phyloP scores from a whole-genome alignment of 805 yeast genomes.

The Kockiozyma suomiensis region DNA sequence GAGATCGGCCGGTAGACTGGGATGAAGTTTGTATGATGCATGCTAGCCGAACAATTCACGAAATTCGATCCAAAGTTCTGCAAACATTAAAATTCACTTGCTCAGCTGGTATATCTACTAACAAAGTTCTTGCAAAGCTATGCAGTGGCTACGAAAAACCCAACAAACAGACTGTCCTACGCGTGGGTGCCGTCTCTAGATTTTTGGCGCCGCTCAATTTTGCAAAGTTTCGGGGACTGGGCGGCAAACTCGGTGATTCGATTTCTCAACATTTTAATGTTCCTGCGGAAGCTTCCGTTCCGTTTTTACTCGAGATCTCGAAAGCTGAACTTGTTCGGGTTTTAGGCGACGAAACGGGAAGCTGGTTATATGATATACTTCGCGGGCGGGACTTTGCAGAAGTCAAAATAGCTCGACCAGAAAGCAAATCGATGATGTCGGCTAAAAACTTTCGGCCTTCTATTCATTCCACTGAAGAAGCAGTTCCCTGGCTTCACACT shows the following conservation, averaged over 20 bases:
- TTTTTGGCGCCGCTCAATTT: conserved; percentile 67
- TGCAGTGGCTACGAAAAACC: conserved; percentile 89
- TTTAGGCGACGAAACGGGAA: conserved; percentile 55
- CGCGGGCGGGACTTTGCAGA: conserved; percentile 64
- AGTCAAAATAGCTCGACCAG: conserved; percentile 55
- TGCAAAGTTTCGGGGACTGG: conserved; percentile 83
- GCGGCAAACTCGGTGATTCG: conserved; percentile 80
- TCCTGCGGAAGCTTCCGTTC: conserved; percentile 54
- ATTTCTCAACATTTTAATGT: conserved; percentile 54
- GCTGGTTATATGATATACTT: conserved; percentile 59
- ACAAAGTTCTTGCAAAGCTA: conserved; percentile 77
- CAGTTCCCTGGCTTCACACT: conserved; percentile 77
- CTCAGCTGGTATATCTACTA: conserved; percentile 82
- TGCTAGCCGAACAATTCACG: conserved; percentile 62
- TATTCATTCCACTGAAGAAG: conserved; percentile 57
- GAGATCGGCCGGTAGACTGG: conserved; percentile 58
- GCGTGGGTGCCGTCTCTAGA: conserved; percentile 49
- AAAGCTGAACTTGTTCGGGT: conserved; percentile 43
- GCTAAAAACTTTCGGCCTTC: conserved; percentile 71
- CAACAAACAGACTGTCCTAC: conserved; percentile 69
- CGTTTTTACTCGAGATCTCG: conserved; percentile 54
- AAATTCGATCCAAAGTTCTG: conserved; percentile 57
- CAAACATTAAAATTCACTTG: conserved; percentile 74
- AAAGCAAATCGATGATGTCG: conserved; percentile 84
- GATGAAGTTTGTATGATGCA: conserved; percentile 73